Base-by-base conservation (phyloP, 345 rosid species). In the Microthlaspi erraticum region DNA sequence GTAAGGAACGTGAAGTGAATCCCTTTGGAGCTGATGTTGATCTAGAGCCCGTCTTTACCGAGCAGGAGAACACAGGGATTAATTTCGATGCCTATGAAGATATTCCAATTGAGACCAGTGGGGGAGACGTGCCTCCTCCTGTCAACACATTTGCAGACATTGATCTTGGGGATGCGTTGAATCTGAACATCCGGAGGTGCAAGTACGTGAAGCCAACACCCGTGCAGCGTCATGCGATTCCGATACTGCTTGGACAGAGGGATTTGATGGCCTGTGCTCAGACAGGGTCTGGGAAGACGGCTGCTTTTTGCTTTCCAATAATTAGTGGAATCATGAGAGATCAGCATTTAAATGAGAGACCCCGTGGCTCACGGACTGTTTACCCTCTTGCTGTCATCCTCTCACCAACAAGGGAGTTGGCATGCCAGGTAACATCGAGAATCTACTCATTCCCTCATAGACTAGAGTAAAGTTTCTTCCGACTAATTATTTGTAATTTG, bases 201-300 rank as follows among this genome's bases (percentile, higher is more conserved):
- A 95, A 92, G 81, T 95, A 95, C 68, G 96, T 90, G 80, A 95
- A 74, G 85, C 99, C 99, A 0, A 95, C 99, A 13, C 99, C 98
- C 1, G 92, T 95, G 12, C 98, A 95, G 78, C 90, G 99, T 13
- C 78, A 95, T 80, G 89, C 98, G 0, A 95, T 95, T 54, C 99
- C 99, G 5, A 95, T 95, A 48, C 81, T 90, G 29, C 78, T 95
- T 60, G 85, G 53, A 1, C 88, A 92, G 53, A 78, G 99, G 66
- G 99, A 95, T 70, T 81, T 95, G 87, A 95, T 95, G 99, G 99
- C 99, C 14, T 94, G 99, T 83, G 99, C 99, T 6, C 99, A 95
- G 81, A 95, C 99, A 46, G 99, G 99, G 41, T 95, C 99, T 45
- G 99, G 99, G 23, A 95, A 95, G 88, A 95, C 99, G 1, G 99